These are phyloP conservation scores for Coemansia sp. DNA, from an alignment of 192 early-diverging fungal species.

Conservation along the genomic window DNA sequence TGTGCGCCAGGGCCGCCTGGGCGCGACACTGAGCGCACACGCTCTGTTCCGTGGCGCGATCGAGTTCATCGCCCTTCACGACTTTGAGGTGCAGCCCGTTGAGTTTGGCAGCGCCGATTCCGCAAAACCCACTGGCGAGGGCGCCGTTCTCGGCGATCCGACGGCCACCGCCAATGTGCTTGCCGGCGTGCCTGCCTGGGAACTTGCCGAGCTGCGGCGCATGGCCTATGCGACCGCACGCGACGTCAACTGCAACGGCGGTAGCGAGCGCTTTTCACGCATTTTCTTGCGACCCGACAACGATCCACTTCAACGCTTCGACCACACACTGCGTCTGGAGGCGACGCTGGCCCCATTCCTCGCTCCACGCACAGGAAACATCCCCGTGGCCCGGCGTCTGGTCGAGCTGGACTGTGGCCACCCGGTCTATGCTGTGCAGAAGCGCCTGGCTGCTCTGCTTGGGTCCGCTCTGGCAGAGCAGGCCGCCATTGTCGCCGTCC, in stretches of 20 bases:
- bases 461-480: constrained; percentile 15
- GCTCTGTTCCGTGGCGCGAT: constrained; percentile 83
- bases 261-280: constrained; percentile 11
- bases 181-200: constrained; percentile 59
- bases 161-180: constrained; percentile 82
- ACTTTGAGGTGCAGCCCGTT: constrained; percentile 28
- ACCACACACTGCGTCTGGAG: constrained; percentile 41
- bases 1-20: constrained; percentile 51
- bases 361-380: constrained; percentile 10
- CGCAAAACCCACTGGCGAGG: constrained; percentile 61
- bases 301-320: constrained; percentile 11
- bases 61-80: constrained; percentile 65
- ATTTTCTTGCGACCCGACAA: constrained; percentile 16
- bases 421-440: constrained; percentile 19
- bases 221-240: constrained; percentile 23
- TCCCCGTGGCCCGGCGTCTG: constrained; percentile 10
- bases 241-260: constrained; percentile 21
- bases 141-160: constrained; percentile 82
- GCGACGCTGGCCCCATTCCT: constrained; percentile 21
- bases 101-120: constrained; percentile 17
- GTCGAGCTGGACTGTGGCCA: constrained; percentile 25
- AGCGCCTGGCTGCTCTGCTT: constrained; percentile 22
- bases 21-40: constrained; percentile 56
- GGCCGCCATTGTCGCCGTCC: constrained; percentile 35
- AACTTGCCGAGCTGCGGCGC: constrained; percentile 58